A percentile compares a stretch with the other conserved stretches of the same genome.
Conservation (phyloP, 441 rosid species). For the Eruca vesicaria region DNA sequence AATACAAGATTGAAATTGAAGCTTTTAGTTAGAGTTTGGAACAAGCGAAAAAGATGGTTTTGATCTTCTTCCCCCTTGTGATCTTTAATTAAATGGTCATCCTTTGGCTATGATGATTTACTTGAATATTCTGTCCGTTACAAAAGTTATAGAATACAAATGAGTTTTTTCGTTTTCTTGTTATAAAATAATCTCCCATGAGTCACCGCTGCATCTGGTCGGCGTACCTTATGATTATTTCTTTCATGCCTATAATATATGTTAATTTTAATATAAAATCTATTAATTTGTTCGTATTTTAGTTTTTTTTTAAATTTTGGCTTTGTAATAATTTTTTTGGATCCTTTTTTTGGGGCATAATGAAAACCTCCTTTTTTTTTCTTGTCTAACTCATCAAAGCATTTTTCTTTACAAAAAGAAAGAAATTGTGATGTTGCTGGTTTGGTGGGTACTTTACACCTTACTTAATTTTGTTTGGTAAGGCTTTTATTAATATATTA, state of each 20-base stretch:
- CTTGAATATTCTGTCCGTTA: background rate
- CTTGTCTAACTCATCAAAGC: background rate
- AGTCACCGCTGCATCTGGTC: slow-evolving; percentile 33
- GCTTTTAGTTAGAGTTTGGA: background rate
- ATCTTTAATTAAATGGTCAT: background rate
- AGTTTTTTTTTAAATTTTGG: background rate
- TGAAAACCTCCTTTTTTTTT: background rate
- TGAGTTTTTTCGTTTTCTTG: slow-evolving; percentile 25
- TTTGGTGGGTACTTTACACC: slow-evolving; percentile 28
- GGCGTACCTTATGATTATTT: slow-evolving; percentile 26
- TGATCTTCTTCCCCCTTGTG: slow-evolving; percentile 5
- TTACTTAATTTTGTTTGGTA: slow-evolving; percentile 26
- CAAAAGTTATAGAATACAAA: background rate
- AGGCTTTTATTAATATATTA: slow-evolving; percentile 2
- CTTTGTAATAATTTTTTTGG: background rate
- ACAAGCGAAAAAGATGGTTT: slow-evolving; percentile 16
- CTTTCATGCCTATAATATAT: slow-evolving; percentile 5
- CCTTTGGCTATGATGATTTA: background rate
- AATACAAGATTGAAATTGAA: background rate
- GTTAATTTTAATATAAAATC: background rate
- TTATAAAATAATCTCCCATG: slow-evolving; percentile 7
- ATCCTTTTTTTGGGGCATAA: background rate
- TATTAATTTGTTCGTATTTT: background rate
- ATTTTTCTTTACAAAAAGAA: slow-evolving; percentile 12
- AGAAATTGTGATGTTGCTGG: slow-evolving; percentile 22